These are phyloP conservation scores for Urostyla sp. DNA, from an alignment of 73 alveolate genomes.

Conservation along the genomic window DNA sequence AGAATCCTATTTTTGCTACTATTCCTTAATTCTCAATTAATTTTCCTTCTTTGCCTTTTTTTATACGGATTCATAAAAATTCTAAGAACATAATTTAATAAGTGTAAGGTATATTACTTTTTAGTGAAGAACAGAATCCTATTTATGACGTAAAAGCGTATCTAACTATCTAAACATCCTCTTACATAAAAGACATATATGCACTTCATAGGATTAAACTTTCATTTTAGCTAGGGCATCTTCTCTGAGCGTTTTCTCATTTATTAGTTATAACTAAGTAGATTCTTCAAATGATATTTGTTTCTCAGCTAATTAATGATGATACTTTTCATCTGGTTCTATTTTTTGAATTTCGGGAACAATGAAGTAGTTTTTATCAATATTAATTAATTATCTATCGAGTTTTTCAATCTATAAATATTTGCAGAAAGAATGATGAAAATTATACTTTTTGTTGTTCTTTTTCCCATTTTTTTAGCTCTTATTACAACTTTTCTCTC, in stretches of 20 bases:
- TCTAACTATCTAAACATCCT: constrained; percentile 40
- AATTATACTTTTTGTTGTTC: constrained; percentile 31
- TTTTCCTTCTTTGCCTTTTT: constrained; percentile 35
- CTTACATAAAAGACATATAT: constrained; percentile 55
- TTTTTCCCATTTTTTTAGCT: constrained; percentile 61
- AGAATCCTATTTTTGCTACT: background rate
- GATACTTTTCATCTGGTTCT: background rate
- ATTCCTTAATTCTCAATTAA: constrained; percentile 35
- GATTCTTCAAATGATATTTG: background rate
- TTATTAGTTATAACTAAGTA: background rate
- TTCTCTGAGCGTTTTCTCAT: background rate
- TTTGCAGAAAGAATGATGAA: background rate
- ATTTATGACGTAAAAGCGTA: constrained; percentile 25
- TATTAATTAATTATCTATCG: constrained; percentile 5
- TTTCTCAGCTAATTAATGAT: background rate
- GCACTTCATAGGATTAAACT: constrained; percentile 39
- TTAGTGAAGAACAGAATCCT: constrained; percentile 35
- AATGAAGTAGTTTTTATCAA: constrained; percentile 13
- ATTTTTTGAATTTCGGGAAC: constrained; percentile 26
- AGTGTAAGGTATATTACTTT: constrained; percentile 16
- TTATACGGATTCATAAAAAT: constrained; percentile 9
- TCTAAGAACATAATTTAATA: background rate
- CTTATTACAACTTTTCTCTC: constrained; percentile 54
- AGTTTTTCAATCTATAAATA: constrained; percentile 20
- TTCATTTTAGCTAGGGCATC: background rate